Evolutionary conservation across 2,329 filamentous ascomycete species (phyloP).

Genomic region (Neofusicoccum kwambonambiense): DNA sequence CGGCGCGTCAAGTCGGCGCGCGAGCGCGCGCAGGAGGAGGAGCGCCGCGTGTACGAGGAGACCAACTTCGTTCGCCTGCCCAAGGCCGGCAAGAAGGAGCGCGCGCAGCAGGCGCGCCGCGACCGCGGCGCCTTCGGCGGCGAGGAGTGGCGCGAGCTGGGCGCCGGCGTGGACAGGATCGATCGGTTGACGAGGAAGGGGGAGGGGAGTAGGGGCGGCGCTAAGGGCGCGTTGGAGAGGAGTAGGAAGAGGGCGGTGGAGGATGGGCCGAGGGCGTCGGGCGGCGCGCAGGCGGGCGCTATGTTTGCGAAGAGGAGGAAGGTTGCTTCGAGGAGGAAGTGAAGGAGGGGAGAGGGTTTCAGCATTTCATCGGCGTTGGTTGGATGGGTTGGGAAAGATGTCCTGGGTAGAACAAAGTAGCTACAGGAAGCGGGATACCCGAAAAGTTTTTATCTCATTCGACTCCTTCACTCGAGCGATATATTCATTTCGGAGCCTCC

Average conservation of each 20-base stretch:
- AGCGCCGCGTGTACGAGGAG: conserved; percentile 86
- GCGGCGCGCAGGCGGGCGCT: conserved; percentile 66
- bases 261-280: conserved; percentile 67
- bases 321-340: conserved; percentile 44
- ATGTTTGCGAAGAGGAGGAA: conserved; percentile 70
- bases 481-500: too few relatives aligned
- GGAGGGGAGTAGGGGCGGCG: conserved; percentile 39
- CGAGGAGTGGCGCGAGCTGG: conserved; percentile 87
- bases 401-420: too few relatives aligned
- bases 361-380: too few relatives aligned
- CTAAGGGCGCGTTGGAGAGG: conserved; percentile 65
- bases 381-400: too few relatives aligned
- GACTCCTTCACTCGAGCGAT: too few relatives aligned
- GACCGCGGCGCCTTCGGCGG: conserved; percentile 66
- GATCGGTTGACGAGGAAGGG: conserved; percentile 75
- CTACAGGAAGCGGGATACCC: too few relatives aligned
- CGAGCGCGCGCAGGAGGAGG: conserved; percentile 74
- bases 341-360: background rate
- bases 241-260: conserved; percentile 77
- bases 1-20: conserved; percentile 74
- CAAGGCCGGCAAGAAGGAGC: conserved; percentile 83
- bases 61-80: conserved; percentile 86
- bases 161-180: conserved; percentile 83
- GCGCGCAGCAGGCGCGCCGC: conserved; percentile 58
- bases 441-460: too few relatives aligned